Percentiles rank a stretch among this genome's conserved stretches.
Evolutionary conservation across 2,329 filamentous ascomycete species (phyloP).

Genomic region (Phymatotrichopsis omnivora): DNA sequence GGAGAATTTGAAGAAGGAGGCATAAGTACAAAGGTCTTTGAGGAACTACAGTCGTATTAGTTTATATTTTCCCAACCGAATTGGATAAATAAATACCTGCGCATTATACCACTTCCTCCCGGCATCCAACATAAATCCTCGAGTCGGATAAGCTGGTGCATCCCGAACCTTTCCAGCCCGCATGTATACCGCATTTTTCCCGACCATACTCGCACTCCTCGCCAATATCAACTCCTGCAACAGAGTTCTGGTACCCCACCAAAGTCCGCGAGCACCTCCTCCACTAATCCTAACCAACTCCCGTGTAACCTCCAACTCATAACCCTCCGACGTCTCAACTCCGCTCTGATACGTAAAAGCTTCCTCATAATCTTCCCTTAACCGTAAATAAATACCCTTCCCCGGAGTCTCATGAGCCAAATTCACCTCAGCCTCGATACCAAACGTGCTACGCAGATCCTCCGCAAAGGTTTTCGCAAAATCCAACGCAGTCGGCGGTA

Average conservation of each 20-base stretch:
- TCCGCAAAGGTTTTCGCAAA: conserved; percentile 42
- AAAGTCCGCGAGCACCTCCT: conserved; percentile 40
- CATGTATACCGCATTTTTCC: conserved; percentile 28
- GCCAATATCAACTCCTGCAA: conserved; percentile 38
- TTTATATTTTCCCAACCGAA: background rate
- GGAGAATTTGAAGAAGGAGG: conserved; percentile 39
- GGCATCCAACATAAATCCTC: conserved; percentile 40
- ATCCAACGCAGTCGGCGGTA: conserved; percentile 43
- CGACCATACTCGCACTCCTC: background rate
- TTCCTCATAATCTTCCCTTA: conserved; percentile 31
- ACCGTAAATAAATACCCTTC: conserved; percentile 40
- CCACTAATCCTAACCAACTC: conserved; percentile 37
- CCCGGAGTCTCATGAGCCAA: conserved; percentile 35
- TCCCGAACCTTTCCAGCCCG: conserved; percentile 34
- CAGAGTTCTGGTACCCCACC: conserved; percentile 42
- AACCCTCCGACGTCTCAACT: conserved; percentile 42
- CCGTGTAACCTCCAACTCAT: conserved; percentile 38
- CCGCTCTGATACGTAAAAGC: conserved; percentile 42
- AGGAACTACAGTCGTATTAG: conserved; percentile 15
- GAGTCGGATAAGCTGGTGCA: conserved; percentile 39
- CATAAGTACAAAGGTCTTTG: conserved; percentile 23
- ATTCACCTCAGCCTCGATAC: conserved; percentile 35
- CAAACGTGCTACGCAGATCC: conserved; percentile 36
- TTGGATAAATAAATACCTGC: conserved; percentile 15
- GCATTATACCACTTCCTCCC: conserved; percentile 40